Conservation (phyloP, 176 grass and related monocot genomes). For the Oryza glumipatula region DNA sequence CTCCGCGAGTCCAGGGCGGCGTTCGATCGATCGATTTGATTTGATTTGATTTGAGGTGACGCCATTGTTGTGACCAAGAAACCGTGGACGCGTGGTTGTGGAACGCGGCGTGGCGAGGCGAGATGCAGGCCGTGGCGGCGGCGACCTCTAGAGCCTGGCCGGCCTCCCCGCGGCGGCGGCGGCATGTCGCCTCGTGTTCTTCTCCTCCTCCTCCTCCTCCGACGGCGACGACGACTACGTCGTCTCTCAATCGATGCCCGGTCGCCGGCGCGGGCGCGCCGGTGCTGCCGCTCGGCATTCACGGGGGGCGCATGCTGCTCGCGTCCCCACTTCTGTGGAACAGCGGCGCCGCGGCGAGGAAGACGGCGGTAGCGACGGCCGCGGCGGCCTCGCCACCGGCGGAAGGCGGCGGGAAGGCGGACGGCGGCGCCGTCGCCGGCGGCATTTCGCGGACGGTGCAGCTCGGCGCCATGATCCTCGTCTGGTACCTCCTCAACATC, state of each 20-base stretch:
- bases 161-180: neutral
- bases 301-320: conserved; percentile 19
- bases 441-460: conserved; percentile 48
- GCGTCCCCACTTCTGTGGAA: neutral
- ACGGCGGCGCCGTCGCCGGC: neutral
- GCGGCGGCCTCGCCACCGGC: neutral
- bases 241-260: conserved; percentile 3
- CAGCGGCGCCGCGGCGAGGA: neutral
- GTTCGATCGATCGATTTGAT: neutral
- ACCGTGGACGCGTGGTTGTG: neutral
- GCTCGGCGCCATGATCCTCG: conserved; percentile 64
- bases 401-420: neutral
- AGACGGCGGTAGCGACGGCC: neutral
- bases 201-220: neutral
- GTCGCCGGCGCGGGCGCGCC: neutral
- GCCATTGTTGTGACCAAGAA: neutral
- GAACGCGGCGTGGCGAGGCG: neutral
- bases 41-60: neutral
- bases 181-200: conserved; percentile 8
- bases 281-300: conserved; percentile 32
- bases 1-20: neutral
- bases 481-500: conserved; percentile 82
- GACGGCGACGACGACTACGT: neutral
- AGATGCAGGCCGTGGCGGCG: conserved; percentile 54
- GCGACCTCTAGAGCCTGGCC: neutral